Evolutionary conservation across 192 early-diverging fungal genomes (phyloP), one percentile per base, ranked within the genome.

Genomic region (Diversispora eburnea): DNA sequence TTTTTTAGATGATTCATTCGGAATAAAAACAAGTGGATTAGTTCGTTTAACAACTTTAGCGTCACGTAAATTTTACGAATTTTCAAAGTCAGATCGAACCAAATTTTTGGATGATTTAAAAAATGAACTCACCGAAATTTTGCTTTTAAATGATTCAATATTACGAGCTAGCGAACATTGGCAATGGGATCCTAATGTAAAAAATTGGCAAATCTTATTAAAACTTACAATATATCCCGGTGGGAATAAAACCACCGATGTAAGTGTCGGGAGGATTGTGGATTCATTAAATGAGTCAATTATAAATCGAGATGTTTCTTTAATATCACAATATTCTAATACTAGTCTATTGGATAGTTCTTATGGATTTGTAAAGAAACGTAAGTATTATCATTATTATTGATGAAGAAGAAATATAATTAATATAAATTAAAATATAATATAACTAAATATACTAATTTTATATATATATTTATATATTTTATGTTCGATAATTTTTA

Each of bases 151-250:
- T 3, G n/a, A 3, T 12, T 10, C 4, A 47, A 66, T 4, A 22
- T 13, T 66, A 5, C 3, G 9, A 42, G 15, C 46, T 10, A 7
- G 10, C 20, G 9, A 4, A 48, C n/a, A 39, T 3, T 48, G 4
- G 46, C 64, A 66, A 48, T 66, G 64, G 64, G 64, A 66, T 25
- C 17, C 42, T 3, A 19, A 66, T 66, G 46, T 47, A 7, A 10
- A 63, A 42, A 9, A 25, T 42, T 42, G 5, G 9, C 64, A 66
- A 47, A 48, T 66, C 12, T 48, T 66, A 66, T 66, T 66, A 48
- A 66, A 66, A 25, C 48, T 66, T 48, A 19, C 46, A 22, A 48
- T 66, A 25, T 25, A 48, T 13, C 45, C 64, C 0, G 64, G 20
- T 19, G 25, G 2, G 6, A 22, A 66, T 66, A 41, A 45, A 42